Percentiles rank a stretch among this genome's conserved stretches.
These are phyloP conservation scores for Gossypium mustelinum DNA, from an alignment of 345 rosid species.

Conservation along the genomic window DNA sequence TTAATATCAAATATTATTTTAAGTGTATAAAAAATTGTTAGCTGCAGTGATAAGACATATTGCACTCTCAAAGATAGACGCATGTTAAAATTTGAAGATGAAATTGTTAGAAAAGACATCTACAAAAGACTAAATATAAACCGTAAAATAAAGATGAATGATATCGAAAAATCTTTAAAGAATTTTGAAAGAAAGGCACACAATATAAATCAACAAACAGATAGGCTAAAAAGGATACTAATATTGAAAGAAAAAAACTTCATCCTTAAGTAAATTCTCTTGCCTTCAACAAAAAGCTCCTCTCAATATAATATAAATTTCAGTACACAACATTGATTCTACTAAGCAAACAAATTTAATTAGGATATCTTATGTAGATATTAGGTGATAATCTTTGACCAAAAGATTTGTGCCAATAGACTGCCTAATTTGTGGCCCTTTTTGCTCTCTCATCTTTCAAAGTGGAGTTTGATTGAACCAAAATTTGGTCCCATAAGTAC, in stretches of 20 bases:
- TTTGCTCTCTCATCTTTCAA: neutral
- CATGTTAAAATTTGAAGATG: too few relatives aligned
- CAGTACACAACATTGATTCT: neutral
- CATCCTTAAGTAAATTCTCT: neutral
- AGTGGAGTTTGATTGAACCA: slow-evolving; percentile 10
- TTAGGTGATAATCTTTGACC: neutral
- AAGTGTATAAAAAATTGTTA: too few relatives aligned
- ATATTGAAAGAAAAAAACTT: neutral
- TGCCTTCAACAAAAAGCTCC: neutral
- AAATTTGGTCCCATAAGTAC: neutral
- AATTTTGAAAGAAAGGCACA: too few relatives aligned
- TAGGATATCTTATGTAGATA: neutral
- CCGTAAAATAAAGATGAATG: too few relatives aligned
- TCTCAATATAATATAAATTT: neutral
- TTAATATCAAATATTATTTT: too few relatives aligned
- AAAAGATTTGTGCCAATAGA: slow-evolving; percentile 1
- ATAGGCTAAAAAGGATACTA: neutral
- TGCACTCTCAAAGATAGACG: too few relatives aligned
- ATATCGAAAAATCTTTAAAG: too few relatives aligned
- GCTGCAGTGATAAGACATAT: too few relatives aligned
- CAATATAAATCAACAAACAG: neutral
- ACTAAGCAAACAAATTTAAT: neutral
- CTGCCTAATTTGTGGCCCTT: neutral
- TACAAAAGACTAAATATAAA: too few relatives aligned
- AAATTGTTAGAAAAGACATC: too few relatives aligned